Evolutionary conservation across 805 yeast species (phyloP).

Genomic region (Yarrowia alimentaria): DNA sequence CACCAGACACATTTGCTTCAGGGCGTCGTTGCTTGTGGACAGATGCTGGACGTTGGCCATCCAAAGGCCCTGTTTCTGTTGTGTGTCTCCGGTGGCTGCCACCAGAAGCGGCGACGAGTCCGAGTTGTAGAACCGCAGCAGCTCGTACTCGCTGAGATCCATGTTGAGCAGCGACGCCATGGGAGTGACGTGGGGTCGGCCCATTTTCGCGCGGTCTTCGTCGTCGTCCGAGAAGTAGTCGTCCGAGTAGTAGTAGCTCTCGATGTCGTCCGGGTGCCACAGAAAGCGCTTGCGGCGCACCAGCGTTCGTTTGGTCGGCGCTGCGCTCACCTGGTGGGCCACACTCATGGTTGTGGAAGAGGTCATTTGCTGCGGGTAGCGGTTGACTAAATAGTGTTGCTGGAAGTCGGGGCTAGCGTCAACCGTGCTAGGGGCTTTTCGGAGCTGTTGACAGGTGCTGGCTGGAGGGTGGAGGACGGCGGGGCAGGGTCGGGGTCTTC

Average conservation of each 20-base stretch:
- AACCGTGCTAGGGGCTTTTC: too few relatives aligned
- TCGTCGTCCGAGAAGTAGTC: neutral
- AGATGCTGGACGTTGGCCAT: constrained; percentile 1
- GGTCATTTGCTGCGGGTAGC: too few relatives aligned
- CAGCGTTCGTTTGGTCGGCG: neutral
- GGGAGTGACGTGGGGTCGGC: neutral
- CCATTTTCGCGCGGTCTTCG: neutral
- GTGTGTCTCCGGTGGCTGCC: neutral
- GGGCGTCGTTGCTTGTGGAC: neutral
- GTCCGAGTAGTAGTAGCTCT: too few relatives aligned
- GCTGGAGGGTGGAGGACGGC: too few relatives aligned
- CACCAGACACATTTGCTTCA: constrained; percentile 9
- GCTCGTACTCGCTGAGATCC: neutral
- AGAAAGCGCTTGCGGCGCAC: neutral
- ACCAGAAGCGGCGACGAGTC: constrained; percentile 1
- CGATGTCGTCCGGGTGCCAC: neutral
- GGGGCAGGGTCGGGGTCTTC: too few relatives aligned
- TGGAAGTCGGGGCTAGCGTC: too few relatives aligned
- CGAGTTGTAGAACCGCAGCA: constrained; percentile 5
- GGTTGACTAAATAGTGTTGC: too few relatives aligned
- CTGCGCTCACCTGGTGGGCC: too few relatives aligned
- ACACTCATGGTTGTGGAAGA: too few relatives aligned
- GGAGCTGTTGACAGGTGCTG: too few relatives aligned
- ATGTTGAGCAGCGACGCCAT: constrained; percentile 3
- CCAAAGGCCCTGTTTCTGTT: neutral